Evolutionary conservation across 352 stramenopile genomes (phyloP), one percentile per base, ranked within the genome.

Genomic region (Phytophthora podocarpi): DNA sequence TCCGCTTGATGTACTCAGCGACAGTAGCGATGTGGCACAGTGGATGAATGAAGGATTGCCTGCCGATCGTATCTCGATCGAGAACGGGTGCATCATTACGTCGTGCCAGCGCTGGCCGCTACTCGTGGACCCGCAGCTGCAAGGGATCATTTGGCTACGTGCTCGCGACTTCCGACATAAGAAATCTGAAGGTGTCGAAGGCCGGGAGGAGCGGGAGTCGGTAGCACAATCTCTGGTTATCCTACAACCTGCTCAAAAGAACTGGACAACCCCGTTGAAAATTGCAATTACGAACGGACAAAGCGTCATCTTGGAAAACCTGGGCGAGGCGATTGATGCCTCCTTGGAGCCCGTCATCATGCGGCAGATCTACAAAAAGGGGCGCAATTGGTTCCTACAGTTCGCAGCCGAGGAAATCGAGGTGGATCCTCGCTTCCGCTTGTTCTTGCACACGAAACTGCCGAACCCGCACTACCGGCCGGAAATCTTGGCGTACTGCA

Each of bases 1-100:
- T 57, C 93, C 92, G 0, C 68, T 98, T 8, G 70, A 85, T 20
- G 88, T 97, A 45, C 72, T 98, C 0, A 96, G 85, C 27, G 84
- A 93, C 47, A 89, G 87, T 11, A 88, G 85, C 26, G 55, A 90
- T 5, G 76, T 97, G 1, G 93, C 91, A 0, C 80, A 96, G 41
- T 98, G 91, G 93, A 90, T 96, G 85, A 97, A 97, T 51, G 90
- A 98, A 76, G 88, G 87, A 0, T 63, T 98, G 0, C 91, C 91
- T 2, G 78, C 90, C 0, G 91, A 98, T 60, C 78, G 90, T 5
- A 97, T 98, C 12, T 97, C 88, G 9, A 84, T 97, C 12, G 93
- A 98, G 55, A 98, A 98, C 47, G 93, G 91, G 15, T 95, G 85
- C 43, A 97, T 98, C 48, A 93, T 97, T 39, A 89, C 85, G 28